Base-by-base conservation (phyloP, 2,329 filamentous ascomycete species). In the Xylaria sp. region DNA sequence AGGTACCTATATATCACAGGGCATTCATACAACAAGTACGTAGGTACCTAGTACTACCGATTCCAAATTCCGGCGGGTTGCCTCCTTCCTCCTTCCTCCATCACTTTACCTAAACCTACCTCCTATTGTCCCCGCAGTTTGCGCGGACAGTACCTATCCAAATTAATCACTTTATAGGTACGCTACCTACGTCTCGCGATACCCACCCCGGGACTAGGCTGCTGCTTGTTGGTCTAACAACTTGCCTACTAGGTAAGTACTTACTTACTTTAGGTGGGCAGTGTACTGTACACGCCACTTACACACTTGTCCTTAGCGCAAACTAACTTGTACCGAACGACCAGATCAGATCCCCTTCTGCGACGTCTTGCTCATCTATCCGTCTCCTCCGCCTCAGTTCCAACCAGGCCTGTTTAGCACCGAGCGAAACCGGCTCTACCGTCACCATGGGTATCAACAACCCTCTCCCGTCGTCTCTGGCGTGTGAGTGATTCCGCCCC, bases 381-480 rank as follows among this genome's bases (percentile, higher is more conserved):
- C 13, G 27, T 51, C 29, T 51, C 35, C 35, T 62, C 50, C 63
- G 50, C 66, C 40, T 63, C 60, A 63, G 23, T 53, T 61, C 37
- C 51, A 27, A 54, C 35, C 21, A 44, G 48, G 63, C 42, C 27
- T 47, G 42, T 51, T 60, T 21, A 37, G 60, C 44, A 42, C 8
- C 57, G n/a, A 23, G 60, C 62, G 29, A 62, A 27, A 42, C 53
- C 57, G 65, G 37, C 54, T 37, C 51, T 42, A 27, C 61, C 70
- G 64, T 71, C 76, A 78, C 64, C 71, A 90, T 91, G 87, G 89
- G 89, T 75, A 83, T 91, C 80, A 85, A 91, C 78, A 91, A 90
- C 75, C 89, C 89, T 73, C 85, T 91, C 69, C 89, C 89, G 78
- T 87, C 88, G 78, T 90, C 88, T 73, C 83, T 91, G 84, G 87